Evolutionary conservation across 495 filamentous ascomycete genomes (phyloP).

Genomic region (Aspergillus bridgeri): DNA sequence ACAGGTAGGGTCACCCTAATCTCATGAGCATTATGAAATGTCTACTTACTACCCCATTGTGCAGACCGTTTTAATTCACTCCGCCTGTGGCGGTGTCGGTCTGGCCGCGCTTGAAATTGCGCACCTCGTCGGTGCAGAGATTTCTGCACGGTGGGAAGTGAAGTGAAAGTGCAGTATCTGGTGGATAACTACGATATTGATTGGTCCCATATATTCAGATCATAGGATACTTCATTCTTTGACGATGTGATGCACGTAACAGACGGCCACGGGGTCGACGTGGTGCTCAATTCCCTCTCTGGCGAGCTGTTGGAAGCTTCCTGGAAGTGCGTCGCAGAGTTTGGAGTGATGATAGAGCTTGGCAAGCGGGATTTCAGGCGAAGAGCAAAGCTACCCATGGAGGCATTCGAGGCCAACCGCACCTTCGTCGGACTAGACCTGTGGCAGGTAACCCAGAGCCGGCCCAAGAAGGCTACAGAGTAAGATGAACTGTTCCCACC

Average conservation of each 20-base stretch:
- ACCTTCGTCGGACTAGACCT: slow-evolving; percentile 32
- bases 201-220: slow-evolving; percentile 51
- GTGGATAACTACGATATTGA: slow-evolving; percentile 29
- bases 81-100: slow-evolving; percentile 22
- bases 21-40: too few species aligned
- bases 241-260: not conserved
- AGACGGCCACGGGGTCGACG: slow-evolving; percentile 50
- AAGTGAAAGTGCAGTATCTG: slow-evolving; percentile 37
- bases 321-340: slow-evolving; percentile 53
- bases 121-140: slow-evolving; percentile 10
- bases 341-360: slow-evolving; percentile 52
- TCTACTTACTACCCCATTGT: too few species aligned
- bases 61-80: slow-evolving; percentile 28
- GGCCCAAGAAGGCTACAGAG: slow-evolving; percentile 36
- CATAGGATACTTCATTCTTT: not conserved
- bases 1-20: too few species aligned
- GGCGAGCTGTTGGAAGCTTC: slow-evolving; percentile 46
- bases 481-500: slow-evolving; percentile 14
- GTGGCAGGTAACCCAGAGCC: slow-evolving; percentile 37
- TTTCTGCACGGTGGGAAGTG: slow-evolving; percentile 45
- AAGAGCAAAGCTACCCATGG: slow-evolving; percentile 30
- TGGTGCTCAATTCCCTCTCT: slow-evolving; percentile 52
- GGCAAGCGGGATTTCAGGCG: slow-evolving; percentile 18
- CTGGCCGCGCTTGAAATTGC: slow-evolving; percentile 13
- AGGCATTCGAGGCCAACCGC: slow-evolving; percentile 41